These are phyloP conservation scores for Ambispora gerdemannii DNA, from an alignment of 192 early-diverging fungal species.

Conservation along the genomic window DNA sequence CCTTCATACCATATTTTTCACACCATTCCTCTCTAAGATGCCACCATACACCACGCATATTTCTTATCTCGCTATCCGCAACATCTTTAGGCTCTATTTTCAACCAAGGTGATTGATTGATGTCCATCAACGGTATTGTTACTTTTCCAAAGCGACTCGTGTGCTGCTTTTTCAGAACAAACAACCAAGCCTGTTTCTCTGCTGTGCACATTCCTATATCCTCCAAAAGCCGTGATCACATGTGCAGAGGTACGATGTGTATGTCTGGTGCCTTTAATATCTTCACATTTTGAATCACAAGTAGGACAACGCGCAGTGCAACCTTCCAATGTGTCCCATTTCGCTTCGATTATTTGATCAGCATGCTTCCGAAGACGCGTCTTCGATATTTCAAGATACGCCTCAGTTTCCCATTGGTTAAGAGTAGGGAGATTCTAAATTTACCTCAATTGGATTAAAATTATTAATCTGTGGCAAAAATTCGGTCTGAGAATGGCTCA, in stretches of 20 bases:
- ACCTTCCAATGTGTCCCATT: neutral
- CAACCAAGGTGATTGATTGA: neutral
- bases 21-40: neutral
- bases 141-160: neutral
- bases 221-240: neutral
- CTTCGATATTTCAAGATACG: no score
- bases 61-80: neutral
- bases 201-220: neutral
- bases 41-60: neutral
- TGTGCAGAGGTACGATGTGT: neutral
- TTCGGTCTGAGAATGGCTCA: no score
- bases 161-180: neutral
- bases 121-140: no score
- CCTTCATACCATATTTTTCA: neutral
- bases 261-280: neutral
- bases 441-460: no score
- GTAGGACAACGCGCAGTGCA: neutral
- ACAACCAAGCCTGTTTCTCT: neutral
- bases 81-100: neutral
- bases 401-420: no score
- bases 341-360: neutral
- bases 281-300: neutral
- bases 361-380: no score
- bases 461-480: no score
- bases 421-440: no score